Percentiles rank a stretch among this genome's conserved stretches.
Conservation (phyloP, 2,329 filamentous ascomycete species). For the Zymoseptoria crescenta region DNA sequence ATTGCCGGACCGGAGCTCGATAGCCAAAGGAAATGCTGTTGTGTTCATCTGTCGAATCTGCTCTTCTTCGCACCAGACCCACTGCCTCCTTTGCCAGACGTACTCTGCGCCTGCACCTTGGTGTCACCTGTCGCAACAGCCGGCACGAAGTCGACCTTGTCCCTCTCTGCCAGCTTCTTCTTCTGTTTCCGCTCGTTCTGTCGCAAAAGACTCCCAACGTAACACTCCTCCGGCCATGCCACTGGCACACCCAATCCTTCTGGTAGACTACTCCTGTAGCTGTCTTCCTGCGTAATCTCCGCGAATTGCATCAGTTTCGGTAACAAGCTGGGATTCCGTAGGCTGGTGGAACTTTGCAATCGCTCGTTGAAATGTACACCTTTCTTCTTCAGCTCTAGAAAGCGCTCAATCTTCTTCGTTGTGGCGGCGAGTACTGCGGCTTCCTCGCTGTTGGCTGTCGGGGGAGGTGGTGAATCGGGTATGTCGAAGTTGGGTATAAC, state of each 20-base stretch:
- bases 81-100: constrained; percentile 1
- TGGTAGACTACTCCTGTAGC: constrained; percentile 56
- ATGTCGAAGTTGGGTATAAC: constrained; percentile 65
- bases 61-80: constrained; percentile 6
- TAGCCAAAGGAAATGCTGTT: background rate
- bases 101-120: constrained; percentile 7
- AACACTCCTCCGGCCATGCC: constrained; percentile 36
- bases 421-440: constrained; percentile 31
- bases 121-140: constrained; percentile 4
- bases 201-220: constrained; percentile 30
- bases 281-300: constrained; percentile 46
- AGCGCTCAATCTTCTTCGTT: constrained; percentile 63
- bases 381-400: constrained; percentile 68
- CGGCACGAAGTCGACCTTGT: constrained; percentile 27
- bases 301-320: constrained; percentile 67
- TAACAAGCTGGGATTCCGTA: constrained; percentile 65
- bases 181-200: constrained; percentile 34
- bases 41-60: constrained; percentile 7
- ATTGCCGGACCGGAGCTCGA: background rate
- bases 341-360: constrained; percentile 56
- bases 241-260: constrained; percentile 32
- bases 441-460: constrained; percentile 28
- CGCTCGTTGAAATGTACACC: constrained; percentile 72
- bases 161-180: constrained; percentile 28
- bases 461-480: constrained; percentile 59